Percentiles rank a stretch among this genome's conserved stretches.
phyloP scores from a whole-genome alignment of 1,284 basidiomycete species.

The Pyrrhoderma lamaoense region DNA sequence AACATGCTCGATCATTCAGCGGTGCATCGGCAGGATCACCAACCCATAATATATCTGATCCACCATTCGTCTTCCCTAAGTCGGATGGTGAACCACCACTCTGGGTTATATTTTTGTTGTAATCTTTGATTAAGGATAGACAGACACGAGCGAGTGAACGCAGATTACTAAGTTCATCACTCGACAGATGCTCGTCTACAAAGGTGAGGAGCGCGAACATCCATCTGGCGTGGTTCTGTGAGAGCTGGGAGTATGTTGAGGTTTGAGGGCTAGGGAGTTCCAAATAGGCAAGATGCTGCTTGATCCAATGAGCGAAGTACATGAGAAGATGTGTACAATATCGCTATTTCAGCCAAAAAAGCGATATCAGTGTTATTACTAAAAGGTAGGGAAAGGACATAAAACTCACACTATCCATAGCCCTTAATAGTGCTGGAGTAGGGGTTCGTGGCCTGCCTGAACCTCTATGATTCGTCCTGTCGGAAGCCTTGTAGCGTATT shows the following conservation, averaged over 20 bases:
- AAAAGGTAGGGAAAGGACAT: neutral
- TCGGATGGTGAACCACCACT: no score
- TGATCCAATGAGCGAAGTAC: slow-evolving; percentile 80
- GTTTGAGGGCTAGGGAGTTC: slow-evolving; percentile 22
- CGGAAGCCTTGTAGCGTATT: slow-evolving; percentile 8
- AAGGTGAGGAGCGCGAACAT: slow-evolving; percentile 73
- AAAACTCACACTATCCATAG: slow-evolving; percentile 56
- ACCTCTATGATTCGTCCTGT: neutral
- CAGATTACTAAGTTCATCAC: slow-evolving; percentile 73
- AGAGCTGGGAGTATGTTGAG: slow-evolving; percentile 37
- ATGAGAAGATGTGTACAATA: slow-evolving; percentile 69
- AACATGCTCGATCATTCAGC: slow-evolving; percentile 61
- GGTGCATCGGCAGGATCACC: slow-evolving; percentile 13
- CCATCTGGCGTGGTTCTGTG: slow-evolving; percentile 71
- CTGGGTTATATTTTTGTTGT: slow-evolving; percentile 26
- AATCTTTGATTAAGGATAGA: slow-evolving; percentile 46
- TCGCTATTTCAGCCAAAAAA: slow-evolving; percentile 34
- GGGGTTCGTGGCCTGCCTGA: slow-evolving; percentile 39
- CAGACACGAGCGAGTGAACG: slow-evolving; percentile 74
- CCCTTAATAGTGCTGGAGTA: slow-evolving; percentile 45
- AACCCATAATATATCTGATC: slow-evolving; percentile 10
- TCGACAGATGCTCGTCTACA: slow-evolving; percentile 64
- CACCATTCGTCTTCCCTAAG: neutral
- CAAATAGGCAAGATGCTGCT: slow-evolving; percentile 45
- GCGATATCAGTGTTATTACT: slow-evolving; percentile 19